Base-by-base conservation (phyloP, 805 yeast genomes). In the Geotrichum ghanense region DNA sequence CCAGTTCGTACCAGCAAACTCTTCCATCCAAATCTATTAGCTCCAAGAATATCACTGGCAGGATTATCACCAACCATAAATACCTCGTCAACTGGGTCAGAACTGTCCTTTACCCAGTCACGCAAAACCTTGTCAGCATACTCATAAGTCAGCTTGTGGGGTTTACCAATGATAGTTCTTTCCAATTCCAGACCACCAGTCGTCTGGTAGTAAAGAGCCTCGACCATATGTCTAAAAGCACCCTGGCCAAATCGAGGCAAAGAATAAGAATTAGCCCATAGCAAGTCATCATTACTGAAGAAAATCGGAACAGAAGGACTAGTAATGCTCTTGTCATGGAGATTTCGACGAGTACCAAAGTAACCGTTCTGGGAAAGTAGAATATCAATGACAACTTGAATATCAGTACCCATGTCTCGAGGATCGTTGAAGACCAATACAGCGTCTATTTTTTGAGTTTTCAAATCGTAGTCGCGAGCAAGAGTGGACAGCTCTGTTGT, bases 1-100 rank as follows among this genome's bases (percentile, higher is more conserved):
- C 98, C 98, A 0, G 97, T 84, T 51, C 80, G 71, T 22, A 92
- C 86, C 41, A 92, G 72, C 31, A 87, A 75, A 10, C 92, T 79
- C 43, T 82, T 78, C 97, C 97, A 92, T 2, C 96, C 95, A 59
- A 81, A 79, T 44, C 69, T 68, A 55, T 83, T 81, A 3, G 95
- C 98, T 0, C 98, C 98, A 47, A 73, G 72, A 46, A 92, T 92
- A 61, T 92, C 98, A 44, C 88, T 77, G 23, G 81, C 92, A 3
- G 97, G 97, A 62, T 92, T 92, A 65, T 92, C 98, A 23, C 98
- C 98, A 27, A 92, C 86, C 98, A 92, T 92, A 65, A 73, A 89
- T 1, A 92, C 82, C 12, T 10, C 37, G 12, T 9, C 26, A 17
- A 16, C 22, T 24, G 35, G 48, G 40, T 10, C 42, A 19, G 44